Evolutionary conservation across 1,284 basidiomycete species (phyloP).

Genomic region (Caloboletus firmus): DNA sequence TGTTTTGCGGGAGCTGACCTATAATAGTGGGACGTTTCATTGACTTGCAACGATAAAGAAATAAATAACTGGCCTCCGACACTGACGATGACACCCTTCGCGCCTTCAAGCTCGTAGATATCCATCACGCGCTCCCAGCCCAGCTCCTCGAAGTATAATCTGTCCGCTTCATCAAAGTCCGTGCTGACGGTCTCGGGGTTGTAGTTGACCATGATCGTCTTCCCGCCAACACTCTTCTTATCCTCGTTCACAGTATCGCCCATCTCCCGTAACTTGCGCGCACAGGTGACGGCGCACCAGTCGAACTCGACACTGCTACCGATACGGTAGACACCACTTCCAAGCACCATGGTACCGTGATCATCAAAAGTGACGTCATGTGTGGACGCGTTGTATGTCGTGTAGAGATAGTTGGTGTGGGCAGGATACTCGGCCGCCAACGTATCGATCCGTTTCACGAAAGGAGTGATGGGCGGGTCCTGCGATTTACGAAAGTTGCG

Average conservation of each 20-base stretch:
- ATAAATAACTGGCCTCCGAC: constrained; percentile 74
- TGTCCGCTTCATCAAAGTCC: constrained; percentile 98
- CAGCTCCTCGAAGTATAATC: constrained; percentile 98
- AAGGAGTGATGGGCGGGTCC: constrained; percentile 77
- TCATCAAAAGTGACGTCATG: constrained; percentile 98
- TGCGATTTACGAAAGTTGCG: constrained; percentile 85
- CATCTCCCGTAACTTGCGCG: constrained; percentile 87
- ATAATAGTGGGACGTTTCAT: background rate
- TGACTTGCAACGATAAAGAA: background rate
- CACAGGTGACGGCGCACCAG: constrained; percentile 99
- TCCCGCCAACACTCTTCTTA: constrained; percentile 24
- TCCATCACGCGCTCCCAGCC: constrained; percentile 99
- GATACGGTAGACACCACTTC: constrained; percentile 97
- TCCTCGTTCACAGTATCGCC: constrained; percentile 57
- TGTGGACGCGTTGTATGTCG: constrained; percentile 96
- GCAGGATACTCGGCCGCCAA: constrained; percentile 99
- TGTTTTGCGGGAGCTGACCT: constrained; percentile 98
- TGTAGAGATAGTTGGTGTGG: constrained; percentile 99
- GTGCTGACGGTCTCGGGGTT: constrained; percentile 99
- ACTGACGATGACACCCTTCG: constrained; percentile 92
- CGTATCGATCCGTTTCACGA: constrained; percentile 99
- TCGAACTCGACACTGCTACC: constrained; percentile 99
- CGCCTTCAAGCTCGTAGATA: constrained; percentile 95
- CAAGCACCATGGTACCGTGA: constrained; percentile 98
- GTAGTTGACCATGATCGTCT: constrained; percentile 99